A percentile compares a stretch with the other conserved stretches of the same genome.
Evolutionary conservation across 2,329 filamentous ascomycete species (phyloP).

Genomic region (Xylaria polymorpha): DNA sequence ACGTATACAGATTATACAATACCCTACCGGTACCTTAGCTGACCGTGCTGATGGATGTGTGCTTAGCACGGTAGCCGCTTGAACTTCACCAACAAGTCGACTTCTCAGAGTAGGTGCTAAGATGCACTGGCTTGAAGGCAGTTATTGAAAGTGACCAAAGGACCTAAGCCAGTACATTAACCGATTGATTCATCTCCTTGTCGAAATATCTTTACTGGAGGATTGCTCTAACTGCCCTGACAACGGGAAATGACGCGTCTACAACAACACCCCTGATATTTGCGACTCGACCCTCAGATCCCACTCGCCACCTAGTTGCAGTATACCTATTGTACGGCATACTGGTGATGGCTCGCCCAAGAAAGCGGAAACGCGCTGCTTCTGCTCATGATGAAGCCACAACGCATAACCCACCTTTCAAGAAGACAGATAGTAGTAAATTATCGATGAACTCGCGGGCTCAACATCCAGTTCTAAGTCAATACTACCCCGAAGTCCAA

Average conservation of each 20-base stretch:
- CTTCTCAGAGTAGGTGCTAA: not conserved
- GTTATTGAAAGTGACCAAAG: too few species aligned
- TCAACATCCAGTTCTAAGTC: conserved; percentile 72
- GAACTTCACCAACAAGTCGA: not conserved
- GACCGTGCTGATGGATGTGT: not conserved
- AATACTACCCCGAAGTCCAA: conserved; percentile 73
- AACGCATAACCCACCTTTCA: conserved; percentile 32
- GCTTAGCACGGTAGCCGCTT: not conserved
- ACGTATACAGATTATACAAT: too few species aligned
- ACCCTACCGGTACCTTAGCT: not conserved
- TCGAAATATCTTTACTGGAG: not conserved
- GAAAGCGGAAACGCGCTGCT: conserved; percentile 44
- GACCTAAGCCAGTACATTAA: not conserved
- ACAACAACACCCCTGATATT: conserved; percentile 18
- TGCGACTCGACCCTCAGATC: not conserved
- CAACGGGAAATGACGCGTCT: conserved; percentile 20
- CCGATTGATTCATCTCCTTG: not conserved
- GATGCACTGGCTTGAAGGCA: too few species aligned
- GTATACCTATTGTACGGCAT: conserved; percentile 19
- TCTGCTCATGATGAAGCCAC: conserved; percentile 26
- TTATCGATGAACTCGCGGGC: conserved; percentile 39
- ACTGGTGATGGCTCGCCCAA: conserved; percentile 44
- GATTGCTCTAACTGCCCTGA: not conserved
- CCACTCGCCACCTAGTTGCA: conserved; percentile 7
- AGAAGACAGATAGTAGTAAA: conserved; percentile 38